Conservation (phyloP, 176 grass and related monocot species). For the Carex scoparia region DNA sequence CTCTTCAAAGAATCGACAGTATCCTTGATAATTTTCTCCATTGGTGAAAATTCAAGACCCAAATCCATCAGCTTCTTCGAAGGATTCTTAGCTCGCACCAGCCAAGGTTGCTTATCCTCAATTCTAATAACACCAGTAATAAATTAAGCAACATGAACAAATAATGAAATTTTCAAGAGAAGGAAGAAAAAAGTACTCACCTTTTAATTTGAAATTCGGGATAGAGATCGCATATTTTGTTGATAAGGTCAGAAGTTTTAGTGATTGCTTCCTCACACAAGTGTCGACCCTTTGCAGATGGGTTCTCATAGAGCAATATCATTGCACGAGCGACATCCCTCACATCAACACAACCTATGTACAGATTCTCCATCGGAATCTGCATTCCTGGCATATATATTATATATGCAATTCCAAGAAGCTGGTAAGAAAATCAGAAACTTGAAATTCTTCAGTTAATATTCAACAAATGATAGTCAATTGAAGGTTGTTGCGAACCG, state of each 20-base stretch:
- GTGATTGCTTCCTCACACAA: slow-evolving; percentile 1
- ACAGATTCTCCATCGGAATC: background rate
- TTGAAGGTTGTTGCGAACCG: too few relatives aligned
- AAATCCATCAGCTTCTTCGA: too few relatives aligned
- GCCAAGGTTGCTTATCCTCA: background rate
- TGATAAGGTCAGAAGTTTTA: background rate
- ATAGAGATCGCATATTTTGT: background rate
- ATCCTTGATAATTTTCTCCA: too few relatives aligned
- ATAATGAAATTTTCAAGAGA: background rate
- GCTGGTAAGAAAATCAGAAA: background rate
- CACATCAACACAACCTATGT: slow-evolving; percentile 6
- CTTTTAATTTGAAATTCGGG: background rate
- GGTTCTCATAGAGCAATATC: background rate
- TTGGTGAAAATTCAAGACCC: too few relatives aligned
- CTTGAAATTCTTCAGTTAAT: background rate
- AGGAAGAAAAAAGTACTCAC: background rate
- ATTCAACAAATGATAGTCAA: too few relatives aligned
- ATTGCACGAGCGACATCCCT: background rate
- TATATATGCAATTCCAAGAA: background rate
- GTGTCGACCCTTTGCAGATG: slow-evolving; percentile 2
- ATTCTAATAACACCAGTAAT: background rate
- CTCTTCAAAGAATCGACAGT: too few relatives aligned
- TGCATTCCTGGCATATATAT: background rate
- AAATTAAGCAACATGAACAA: background rate
- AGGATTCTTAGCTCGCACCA: background rate